A percentile compares a stretch with the other conserved stretches of the same genome.
Conservation (phyloP, 2,329 filamentous ascomycete genomes). For the Nannizziopsis arthrosporioides region DNA sequence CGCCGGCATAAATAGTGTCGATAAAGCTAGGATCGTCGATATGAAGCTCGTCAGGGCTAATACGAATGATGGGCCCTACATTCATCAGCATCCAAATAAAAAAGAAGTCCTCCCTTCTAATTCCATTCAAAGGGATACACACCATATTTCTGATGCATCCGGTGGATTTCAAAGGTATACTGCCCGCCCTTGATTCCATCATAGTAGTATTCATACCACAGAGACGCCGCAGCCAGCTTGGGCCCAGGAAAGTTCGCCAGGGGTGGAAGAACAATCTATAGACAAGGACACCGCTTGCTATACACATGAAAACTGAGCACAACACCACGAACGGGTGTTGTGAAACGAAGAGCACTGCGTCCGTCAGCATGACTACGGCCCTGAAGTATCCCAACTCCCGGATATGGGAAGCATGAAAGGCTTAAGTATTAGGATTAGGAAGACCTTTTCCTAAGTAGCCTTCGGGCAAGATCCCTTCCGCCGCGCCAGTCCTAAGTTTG, state of each 20-base stretch:
- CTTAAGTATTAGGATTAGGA: background rate
- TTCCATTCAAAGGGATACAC: background rate
- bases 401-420: background rate
- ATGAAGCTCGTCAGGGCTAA: conserved; percentile 20
- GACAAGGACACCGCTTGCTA: background rate
- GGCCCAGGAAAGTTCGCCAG: conserved; percentile 22
- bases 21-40: conserved; percentile 18
- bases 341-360: background rate
- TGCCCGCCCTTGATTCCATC: conserved; percentile 19
- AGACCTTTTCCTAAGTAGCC: conserved; percentile 3
- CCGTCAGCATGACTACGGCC: background rate
- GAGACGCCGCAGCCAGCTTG: conserved; percentile 19
- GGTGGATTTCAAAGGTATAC: conserved; percentile 23
- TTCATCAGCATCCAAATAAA: too few species aligned
- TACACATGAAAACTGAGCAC: background rate
- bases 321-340: conserved; percentile 3
- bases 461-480: background rate
- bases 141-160: conserved; percentile 26
- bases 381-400: background rate
- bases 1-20: conserved; percentile 17
- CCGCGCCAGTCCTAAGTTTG: background rate
- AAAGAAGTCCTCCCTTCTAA: too few species aligned
- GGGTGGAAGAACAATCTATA: conserved; percentile 21
- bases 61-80: conserved; percentile 19
- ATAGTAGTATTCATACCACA: conserved; percentile 22